Evolutionary conservation across 2,329 filamentous ascomycete genomes (phyloP), one percentile per base, ranked within the genome.

Genomic region (Venturia oleaginea): DNA sequence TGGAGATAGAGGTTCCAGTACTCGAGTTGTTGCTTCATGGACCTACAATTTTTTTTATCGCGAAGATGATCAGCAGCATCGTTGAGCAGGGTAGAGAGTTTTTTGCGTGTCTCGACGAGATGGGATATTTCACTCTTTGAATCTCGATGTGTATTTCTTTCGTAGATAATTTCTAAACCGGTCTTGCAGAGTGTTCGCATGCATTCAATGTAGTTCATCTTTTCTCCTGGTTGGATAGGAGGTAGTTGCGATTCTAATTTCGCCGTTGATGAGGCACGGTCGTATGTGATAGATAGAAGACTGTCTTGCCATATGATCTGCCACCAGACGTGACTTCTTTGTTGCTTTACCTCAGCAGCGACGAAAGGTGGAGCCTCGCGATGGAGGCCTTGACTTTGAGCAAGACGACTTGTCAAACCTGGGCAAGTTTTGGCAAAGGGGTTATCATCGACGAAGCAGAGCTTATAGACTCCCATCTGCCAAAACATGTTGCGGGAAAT

Each of bases 221-320:
- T 77, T 75, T 71, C 15, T 77, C 74, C 67, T 76, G 73, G 70
- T 83, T 78, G 32, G 80, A 76, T 10, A 3, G 30, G 43, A 37
- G 38, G 38, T 82, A 82, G 55, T 19, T 22, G 38, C 8, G 32
- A 30, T 65, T 80, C 80, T 63, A 78, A 75, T 17, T 83, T 80
- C 7, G 82, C 82, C 30, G 77, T 80, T 17, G 81, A 82, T 1
- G 83, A 83, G 1, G 80, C 80, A 46, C 84, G 76, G 68, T 87
- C 84, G 68, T 86, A 87, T 2, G 84, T 86, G 38, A 87, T 80
- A 8, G 84, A 86, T 30, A 87, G 79, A 55, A 86, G 77, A 64
- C 83, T 85, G 68, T 87, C 84, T 70, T 86, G 84, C 84, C 84
- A 86, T 40, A 86, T 78, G 68, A 86, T 79, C 2, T 83, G 83